Evolutionary conservation across 169 alveolate genomes (phyloP).

Genomic region (Plasmodium sp.): DNA sequence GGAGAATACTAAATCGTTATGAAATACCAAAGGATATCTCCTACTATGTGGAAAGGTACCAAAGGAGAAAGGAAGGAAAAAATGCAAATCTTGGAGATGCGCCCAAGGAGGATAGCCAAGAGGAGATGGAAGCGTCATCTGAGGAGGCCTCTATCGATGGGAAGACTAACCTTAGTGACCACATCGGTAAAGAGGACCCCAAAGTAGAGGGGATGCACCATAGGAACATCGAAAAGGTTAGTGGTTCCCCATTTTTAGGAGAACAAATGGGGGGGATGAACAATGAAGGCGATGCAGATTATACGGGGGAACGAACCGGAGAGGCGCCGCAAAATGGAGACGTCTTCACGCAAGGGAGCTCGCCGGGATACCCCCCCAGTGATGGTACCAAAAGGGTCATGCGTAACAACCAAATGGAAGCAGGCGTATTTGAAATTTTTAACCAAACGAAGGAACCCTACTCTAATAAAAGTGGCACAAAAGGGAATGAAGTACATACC

Average conservation of each 20-base stretch:
- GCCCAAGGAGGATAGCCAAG: background rate
- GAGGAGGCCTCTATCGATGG: background rate
- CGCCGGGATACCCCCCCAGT: background rate
- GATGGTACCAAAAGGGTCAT: background rate
- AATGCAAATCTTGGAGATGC: background rate
- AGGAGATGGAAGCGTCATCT: background rate
- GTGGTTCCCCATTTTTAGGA: background rate
- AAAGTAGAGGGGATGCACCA: background rate
- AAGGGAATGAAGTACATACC: background rate
- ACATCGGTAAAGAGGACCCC: background rate
- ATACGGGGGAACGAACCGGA: background rate
- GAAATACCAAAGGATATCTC: constrained; percentile 74
- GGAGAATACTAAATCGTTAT: constrained; percentile 36
- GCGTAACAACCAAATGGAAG: background rate
- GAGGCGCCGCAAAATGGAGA: background rate
- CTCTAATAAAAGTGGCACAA: background rate
- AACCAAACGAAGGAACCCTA: background rate
- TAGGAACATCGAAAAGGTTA: background rate
- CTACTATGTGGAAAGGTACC: constrained; percentile 52
- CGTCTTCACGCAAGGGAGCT: background rate
- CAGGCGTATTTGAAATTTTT: background rate
- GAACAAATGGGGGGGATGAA: background rate
- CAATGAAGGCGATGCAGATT: background rate
- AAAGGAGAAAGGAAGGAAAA: constrained; percentile 10
- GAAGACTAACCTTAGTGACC: background rate